phyloP scores from a whole-genome alignment of 257 asterid genomes.

The Solanum microdontum region DNA sequence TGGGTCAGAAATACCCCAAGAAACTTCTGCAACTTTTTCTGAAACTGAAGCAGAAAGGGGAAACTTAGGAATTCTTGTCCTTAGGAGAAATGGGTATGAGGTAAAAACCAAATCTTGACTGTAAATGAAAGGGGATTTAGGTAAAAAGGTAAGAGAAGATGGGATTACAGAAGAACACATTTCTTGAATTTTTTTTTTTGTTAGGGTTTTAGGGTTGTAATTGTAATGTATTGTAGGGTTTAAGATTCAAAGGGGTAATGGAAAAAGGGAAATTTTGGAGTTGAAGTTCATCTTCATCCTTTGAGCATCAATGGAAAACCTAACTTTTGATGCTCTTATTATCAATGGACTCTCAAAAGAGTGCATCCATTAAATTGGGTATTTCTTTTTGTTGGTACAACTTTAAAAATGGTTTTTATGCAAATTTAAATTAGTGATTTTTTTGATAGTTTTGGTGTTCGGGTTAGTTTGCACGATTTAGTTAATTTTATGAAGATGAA shows the following conservation, averaged over 20 bases:
- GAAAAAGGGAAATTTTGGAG: not conserved
- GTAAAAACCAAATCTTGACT: conserved; percentile 24
- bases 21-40: conserved; percentile 25
- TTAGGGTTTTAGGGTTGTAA: not conserved
- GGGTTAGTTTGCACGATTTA: not conserved
- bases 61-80: conserved; percentile 25
- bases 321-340: not conserved
- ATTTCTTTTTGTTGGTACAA: not conserved
- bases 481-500: not conserved
- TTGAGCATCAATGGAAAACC: not conserved
- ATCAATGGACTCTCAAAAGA: not conserved
- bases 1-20: conserved; percentile 39
- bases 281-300: not conserved
- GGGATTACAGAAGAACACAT: conserved; percentile 48
- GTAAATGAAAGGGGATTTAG: conserved; percentile 16
- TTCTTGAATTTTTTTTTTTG: not conserved
- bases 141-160: conserved; percentile 31
- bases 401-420: not conserved
- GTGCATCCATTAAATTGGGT: not conserved
- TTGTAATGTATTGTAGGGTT: not conserved
- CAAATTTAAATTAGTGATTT: not conserved
- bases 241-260: not conserved
- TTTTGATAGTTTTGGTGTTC: not conserved
- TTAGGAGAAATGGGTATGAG: conserved; percentile 18
- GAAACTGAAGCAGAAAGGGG: conserved; percentile 39